Evolutionary conservation across 139 green algal genomes (phyloP).

Genomic region (Mesotaenium endlicherianum): DNA sequence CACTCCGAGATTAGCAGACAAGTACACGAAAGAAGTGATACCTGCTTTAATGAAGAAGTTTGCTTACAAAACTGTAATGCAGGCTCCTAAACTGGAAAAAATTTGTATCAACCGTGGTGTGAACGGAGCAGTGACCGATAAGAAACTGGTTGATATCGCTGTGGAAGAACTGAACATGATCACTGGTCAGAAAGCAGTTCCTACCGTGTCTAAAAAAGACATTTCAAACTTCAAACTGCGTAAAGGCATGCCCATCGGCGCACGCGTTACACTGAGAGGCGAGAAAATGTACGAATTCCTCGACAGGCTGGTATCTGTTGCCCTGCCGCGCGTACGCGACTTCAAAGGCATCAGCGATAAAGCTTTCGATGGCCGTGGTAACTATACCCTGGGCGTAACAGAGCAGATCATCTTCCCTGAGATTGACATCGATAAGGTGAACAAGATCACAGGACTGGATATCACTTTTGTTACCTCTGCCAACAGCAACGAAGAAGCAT

Average conservation of each 20-base stretch:
- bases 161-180: conserved; percentile 29
- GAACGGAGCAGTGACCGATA: conserved; percentile 26
- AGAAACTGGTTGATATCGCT: conserved; percentile 26
- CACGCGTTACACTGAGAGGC: conserved; percentile 32
- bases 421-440: conserved; percentile 43
- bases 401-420: conserved; percentile 46
- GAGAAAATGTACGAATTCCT: conserved; percentile 42
- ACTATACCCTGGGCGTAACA: conserved; percentile 27
- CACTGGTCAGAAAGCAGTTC: conserved; percentile 33
- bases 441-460: conserved; percentile 44
- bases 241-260: conserved; percentile 20
- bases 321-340: conserved; percentile 38
- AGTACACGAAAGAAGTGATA: conserved; percentile 17
- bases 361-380: conserved; percentile 38
- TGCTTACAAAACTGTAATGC: conserved; percentile 24
- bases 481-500: conserved; percentile 29
- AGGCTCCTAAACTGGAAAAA: conserved; percentile 19
- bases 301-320: conserved; percentile 30
- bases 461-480: conserved; percentile 42
- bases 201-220: conserved; percentile 35
- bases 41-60: conserved; percentile 18
- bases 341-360: conserved; percentile 44
- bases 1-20: conserved; percentile 2
- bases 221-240: conserved; percentile 42
- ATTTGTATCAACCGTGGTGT: conserved; percentile 37